Conservation (phyloP, 805 yeast species). For the Metschnikowia koreensis region DNA sequence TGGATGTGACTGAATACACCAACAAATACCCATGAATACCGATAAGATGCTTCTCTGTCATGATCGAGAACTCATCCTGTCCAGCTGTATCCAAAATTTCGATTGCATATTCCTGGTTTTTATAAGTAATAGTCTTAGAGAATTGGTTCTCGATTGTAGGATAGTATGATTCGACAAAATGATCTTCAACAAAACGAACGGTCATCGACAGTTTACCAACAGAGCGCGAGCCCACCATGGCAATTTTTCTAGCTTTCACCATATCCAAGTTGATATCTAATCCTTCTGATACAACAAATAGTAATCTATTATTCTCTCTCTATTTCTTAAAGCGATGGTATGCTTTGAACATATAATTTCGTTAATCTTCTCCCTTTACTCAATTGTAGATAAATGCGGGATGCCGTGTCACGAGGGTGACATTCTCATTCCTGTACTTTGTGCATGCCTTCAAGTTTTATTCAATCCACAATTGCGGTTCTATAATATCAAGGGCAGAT, state of each 20-base stretch:
- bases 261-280: slow-evolving; percentile 13
- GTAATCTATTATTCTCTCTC: no score
- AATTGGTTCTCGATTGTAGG: slow-evolving; percentile 90
- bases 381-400: neutral
- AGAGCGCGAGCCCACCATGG: slow-evolving; percentile 83
- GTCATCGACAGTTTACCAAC: slow-evolving; percentile 88
- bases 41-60: slow-evolving; percentile 73
- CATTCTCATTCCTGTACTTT: neutral
- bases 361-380: no score
- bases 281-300: neutral
- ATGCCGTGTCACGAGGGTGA: neutral
- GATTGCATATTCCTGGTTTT: slow-evolving; percentile 72
- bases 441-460: neutral
- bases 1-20: slow-evolving; percentile 77
- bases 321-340: no score
- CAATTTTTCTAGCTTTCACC: slow-evolving; percentile 67
- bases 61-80: slow-evolving; percentile 81
- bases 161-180: slow-evolving; percentile 83
- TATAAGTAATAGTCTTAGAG: slow-evolving; percentile 62
- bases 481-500: no score
- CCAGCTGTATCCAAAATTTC: slow-evolving; percentile 93
- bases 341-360: no score
- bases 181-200: slow-evolving; percentile 82
- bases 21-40: slow-evolving; percentile 83
- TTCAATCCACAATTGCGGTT: no score